These are phyloP conservation scores for Sporothrix humicola DNA, from an alignment of 2,329 filamentous ascomycete species.

Conservation along the genomic window DNA sequence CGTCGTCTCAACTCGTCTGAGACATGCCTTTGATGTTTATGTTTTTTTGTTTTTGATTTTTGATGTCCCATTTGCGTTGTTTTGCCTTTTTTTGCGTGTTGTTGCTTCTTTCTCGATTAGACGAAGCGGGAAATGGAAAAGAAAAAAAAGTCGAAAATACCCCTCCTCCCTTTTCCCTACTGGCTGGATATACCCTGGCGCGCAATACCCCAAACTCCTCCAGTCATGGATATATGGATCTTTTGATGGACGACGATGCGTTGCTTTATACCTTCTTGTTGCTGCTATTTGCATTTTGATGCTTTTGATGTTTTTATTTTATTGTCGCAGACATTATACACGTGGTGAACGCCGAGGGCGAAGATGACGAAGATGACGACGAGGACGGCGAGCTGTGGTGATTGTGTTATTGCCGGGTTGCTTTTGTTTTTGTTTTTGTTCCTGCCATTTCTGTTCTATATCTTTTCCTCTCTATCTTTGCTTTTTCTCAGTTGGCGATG, in stretches of 20 bases:
- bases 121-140: constrained; percentile 31
- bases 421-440: constrained; percentile 14
- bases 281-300: neutral
- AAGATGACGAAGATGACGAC: neutral
- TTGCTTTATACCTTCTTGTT: constrained; percentile 2
- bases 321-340: neutral
- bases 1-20: too few relatives aligned
- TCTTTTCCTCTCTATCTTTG: constrained; percentile 8
- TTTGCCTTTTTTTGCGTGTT: constrained; percentile 32
- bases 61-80: constrained; percentile 38
- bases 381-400: neutral
- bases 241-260: constrained; percentile 35
- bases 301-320: constrained; percentile 13
- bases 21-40: constrained; percentile 29
- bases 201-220: constrained; percentile 50
- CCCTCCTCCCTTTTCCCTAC: constrained; percentile 57
- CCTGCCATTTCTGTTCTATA: neutral
- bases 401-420: neutral
- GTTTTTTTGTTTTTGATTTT: constrained; percentile 46
- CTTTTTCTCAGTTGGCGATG: constrained; percentile 5
- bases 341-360: neutral
- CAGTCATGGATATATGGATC: constrained; percentile 34
- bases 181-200: constrained; percentile 71
- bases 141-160: constrained; percentile 51
- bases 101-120: neutral